phyloP scores from a whole-genome alignment of 2,329 filamentous ascomycete genomes.

The Monascus ruber region DNA sequence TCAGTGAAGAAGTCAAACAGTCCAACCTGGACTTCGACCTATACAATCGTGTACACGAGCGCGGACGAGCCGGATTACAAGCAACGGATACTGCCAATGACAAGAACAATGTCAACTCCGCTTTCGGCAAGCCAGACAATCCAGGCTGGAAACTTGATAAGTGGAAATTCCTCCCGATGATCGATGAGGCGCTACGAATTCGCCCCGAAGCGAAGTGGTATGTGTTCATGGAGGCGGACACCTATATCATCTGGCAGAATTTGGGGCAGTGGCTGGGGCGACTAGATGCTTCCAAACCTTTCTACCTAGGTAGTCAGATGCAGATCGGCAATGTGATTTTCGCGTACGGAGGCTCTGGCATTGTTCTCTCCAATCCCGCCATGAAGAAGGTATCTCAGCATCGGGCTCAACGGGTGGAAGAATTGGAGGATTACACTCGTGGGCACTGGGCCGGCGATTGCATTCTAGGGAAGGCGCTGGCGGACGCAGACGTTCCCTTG shows the following conservation, averaged over 20 bases:
- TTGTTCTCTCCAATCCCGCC: slow-evolving; percentile 38
- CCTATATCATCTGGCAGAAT: slow-evolving; percentile 43
- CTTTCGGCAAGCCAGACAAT: slow-evolving; percentile 29
- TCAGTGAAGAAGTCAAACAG: slow-evolving; percentile 9
- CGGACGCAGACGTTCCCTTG: slow-evolving; percentile 31
- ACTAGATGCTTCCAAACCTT: slow-evolving; percentile 33
- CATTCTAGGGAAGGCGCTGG: slow-evolving; percentile 34
- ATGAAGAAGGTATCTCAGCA: slow-evolving; percentile 28
- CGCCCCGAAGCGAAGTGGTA: slow-evolving; percentile 43
- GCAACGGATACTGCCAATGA: slow-evolving; percentile 14
- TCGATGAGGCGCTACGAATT: slow-evolving; percentile 34
- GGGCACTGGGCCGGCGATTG: slow-evolving; percentile 38
- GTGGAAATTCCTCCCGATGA: slow-evolving; percentile 46
- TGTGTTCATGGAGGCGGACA: slow-evolving; percentile 47
- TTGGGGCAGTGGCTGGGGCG: slow-evolving; percentile 40
- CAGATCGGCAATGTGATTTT: slow-evolving; percentile 38
- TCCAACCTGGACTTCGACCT: slow-evolving; percentile 38
- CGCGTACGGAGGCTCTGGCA: slow-evolving; percentile 41
- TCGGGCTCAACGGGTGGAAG: slow-evolving; percentile 25
- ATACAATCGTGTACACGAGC: slow-evolving; percentile 35
- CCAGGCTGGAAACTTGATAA: slow-evolving; percentile 43
- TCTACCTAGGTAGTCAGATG: slow-evolving; percentile 45
- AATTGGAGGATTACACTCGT: slow-evolving; percentile 33
- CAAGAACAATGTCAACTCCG: slow-evolving; percentile 14
- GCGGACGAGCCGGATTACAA: slow-evolving; percentile 30